phyloP scores from a whole-genome alignment of 2,329 filamentous ascomycete genomes.

The Aspergillus hiratsukae region DNA sequence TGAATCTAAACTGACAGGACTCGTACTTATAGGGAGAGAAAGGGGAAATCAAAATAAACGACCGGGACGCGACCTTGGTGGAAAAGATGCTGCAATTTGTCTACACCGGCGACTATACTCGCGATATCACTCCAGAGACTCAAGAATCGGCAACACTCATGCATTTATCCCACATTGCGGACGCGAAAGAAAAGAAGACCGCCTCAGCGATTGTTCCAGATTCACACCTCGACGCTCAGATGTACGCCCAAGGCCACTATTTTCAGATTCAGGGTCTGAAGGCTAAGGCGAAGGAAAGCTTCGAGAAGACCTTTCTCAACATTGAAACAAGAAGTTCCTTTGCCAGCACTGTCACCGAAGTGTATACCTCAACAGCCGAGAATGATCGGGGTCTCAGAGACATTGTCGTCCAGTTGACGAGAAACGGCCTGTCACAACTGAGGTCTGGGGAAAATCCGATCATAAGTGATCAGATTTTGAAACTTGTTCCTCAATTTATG shows the following conservation, averaged over 20 bases:
- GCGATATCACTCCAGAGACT: background rate
- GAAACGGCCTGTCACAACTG: background rate
- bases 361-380: background rate
- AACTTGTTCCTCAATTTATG: background rate
- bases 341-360: background rate
- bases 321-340: background rate
- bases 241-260: slow-evolving; percentile 1
- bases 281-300: background rate
- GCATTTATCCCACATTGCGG: background rate
- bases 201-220: background rate
- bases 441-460: background rate
- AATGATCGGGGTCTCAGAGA: background rate
- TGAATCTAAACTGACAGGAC: background rate
- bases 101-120: background rate
- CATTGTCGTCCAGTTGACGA: background rate
- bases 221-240: background rate
- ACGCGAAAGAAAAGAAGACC: background rate
- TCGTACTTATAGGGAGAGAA: background rate
- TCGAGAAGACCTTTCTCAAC: background rate
- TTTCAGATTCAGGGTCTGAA: background rate
- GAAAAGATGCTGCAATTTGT: background rate
- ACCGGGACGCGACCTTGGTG: background rate
- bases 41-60: background rate
- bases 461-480: background rate
- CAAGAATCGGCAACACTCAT: background rate